Evolutionary conservation across 179 eudicot genomes (phyloP), one percentile per base, ranked within the genome.

Genomic region (Beta corolliflora): DNA sequence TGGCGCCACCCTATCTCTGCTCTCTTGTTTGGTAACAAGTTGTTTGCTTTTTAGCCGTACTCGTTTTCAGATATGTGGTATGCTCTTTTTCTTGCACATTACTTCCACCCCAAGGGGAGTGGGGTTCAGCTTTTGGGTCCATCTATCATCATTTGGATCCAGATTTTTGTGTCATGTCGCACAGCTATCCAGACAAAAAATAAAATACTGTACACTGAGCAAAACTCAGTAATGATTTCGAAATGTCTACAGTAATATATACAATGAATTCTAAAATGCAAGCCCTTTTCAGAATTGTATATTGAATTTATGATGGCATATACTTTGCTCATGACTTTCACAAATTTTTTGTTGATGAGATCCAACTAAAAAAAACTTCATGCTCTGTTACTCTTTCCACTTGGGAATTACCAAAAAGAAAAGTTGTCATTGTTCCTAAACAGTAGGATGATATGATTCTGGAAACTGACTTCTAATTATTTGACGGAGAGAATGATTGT

Each of bases 321-420:
- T 59, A 56, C 54, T 59, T 68, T 71, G 72, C 48, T 82, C 80
- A 44, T 48, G 41, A 63, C 55, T 77, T 60, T 61, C 73, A 41
- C 55, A 59, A 58, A 71, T 15, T 53, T n/a, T 73, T 74, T 63
- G 66, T 55, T 66, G 44, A 54, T 44, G 64, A 63, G 58, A 29
- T 61, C 71, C 41, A 48, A 31, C 41, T 36, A 36, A 36, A 2
- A 36, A 36, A 25, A 36, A 36, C 41, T 36, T 36, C 41, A 36
- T 36, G 2, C 41, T 36, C 41, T 36, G 41, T 12, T 36, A 21
- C 25, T 66, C 29, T 76, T 76, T 76, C 58, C 13, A 52, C 16
- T 46, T 77, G 11, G 52, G 52, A 25, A 25, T 76, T 10, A 3
- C 55, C n/a, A 23, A 21, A 61, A 23, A 14, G 36, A 77, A 9